Evolutionary conservation across 164 flowering plant species (phyloP).

Genomic region (Cinnamomum micranthum): DNA sequence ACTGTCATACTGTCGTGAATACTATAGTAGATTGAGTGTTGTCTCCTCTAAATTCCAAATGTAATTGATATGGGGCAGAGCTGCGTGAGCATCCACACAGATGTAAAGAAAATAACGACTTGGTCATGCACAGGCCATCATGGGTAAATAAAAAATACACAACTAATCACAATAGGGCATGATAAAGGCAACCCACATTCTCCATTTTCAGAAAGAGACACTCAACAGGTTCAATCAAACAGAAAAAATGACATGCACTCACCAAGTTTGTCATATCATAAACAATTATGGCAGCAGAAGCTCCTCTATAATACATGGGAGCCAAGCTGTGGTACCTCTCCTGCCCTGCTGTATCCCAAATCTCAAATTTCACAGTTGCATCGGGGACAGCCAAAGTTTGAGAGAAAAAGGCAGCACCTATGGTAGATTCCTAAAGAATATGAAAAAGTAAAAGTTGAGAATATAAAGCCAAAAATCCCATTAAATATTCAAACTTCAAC

Average conservation of each 20-base stretch:
- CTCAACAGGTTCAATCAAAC: no score
- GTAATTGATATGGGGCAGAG: no score
- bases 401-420: conserved; percentile 69
- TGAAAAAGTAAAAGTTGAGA: neutral
- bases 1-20: no score
- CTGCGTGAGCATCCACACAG: no score
- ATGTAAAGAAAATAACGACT: no score
- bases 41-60: no score
- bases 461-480: neutral
- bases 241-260: neutral
- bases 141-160: no score
- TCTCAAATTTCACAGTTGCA: conserved; percentile 60
- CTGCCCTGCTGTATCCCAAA: conserved; percentile 77
- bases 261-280: conserved; percentile 55
- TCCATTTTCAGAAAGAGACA: no score
- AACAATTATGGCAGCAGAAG: conserved; percentile 63
- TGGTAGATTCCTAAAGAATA: conserved; percentile 48
- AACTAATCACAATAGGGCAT: no score
- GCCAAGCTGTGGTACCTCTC: conserved; percentile 67
- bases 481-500: neutral
- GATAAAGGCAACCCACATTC: no score
- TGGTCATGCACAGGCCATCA: no score
- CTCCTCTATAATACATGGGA: conserved; percentile 69
- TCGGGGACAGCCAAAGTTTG: conserved; percentile 43
- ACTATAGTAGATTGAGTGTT: no score